Evolutionary conservation across 192 early-diverging fungal species (phyloP), one percentile per base, ranked within the genome.

Genomic region (Piromyces finnis): DNA sequence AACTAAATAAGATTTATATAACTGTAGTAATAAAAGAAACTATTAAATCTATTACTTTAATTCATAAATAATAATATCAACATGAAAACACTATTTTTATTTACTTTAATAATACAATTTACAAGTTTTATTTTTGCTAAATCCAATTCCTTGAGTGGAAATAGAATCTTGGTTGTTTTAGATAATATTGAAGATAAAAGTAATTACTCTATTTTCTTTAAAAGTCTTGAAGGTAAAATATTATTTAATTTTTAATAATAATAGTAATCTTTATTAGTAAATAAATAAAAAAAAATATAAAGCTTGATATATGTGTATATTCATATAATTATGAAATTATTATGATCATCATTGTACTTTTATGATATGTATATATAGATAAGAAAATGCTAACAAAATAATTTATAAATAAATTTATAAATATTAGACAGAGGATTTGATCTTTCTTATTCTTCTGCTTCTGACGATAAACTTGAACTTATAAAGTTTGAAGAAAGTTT

Each of bases 131-230:
- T 22, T 22, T 51, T 51, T 22, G 41, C 41, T 22, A 51, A 51
- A 51, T 22, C 93, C 68, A 87, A 83, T 35, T 95, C 94, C 5
- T 82, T 88, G 7, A 87, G 89, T 16, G 94, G 94, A 32, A 79
- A 81, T 79, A 90, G 91, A 39, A 84, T 93, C 11, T 84, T 95
- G 32, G 92, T 93, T 5, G 81, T 95, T 30, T 85, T 94, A 14
- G 92, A 94, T 77, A 87, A 80, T 30, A 78, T 84, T 35, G 86
- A 81, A 30, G 82, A 84, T n/a, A 84, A 83, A 80, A 83, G 82
- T 78, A 78, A 78, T 15, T 92, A 92, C 81, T 81, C 81, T 30
- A 84, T 85, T 17, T 90, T 94, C 77, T 90, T 93, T 82, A 81
- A 79, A 28, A 84, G 88, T 28, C 86, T 95, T 41, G 81, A 85